These are phyloP conservation scores for Pleurotus djamor DNA, from an alignment of 768 basidiomycete genomes.

Conservation along the genomic window DNA sequence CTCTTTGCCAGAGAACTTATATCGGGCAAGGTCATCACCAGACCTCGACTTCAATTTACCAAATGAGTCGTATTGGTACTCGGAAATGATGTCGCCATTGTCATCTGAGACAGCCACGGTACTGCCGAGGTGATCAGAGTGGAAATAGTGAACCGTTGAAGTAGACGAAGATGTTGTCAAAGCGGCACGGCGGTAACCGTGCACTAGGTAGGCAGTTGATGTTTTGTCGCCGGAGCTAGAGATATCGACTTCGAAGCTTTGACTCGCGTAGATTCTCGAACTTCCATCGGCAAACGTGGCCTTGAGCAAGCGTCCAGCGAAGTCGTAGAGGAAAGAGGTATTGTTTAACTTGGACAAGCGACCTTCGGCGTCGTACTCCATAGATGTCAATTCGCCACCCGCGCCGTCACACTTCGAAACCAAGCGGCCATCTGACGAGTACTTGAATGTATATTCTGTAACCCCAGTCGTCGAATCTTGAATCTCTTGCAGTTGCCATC, in stretches of 20 bases:
- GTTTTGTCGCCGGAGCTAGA: not conserved
- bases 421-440: conserved; percentile 1
- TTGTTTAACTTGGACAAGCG: not conserved
- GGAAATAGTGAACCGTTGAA: not conserved
- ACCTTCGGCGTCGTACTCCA: conserved; percentile 2
- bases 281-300: not conserved
- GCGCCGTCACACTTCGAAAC: not conserved
- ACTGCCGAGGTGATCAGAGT: conserved; percentile 5
- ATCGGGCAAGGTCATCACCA: not conserved
- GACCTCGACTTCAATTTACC: not conserved
- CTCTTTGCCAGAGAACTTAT: conserved; percentile 7
- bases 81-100: not conserved
- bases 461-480: not conserved
- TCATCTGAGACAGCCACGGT: not conserved
- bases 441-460: not conserved
- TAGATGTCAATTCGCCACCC: not conserved
- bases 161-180: not conserved
- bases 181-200: not conserved
- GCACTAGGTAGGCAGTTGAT: not conserved
- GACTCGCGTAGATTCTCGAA: conserved; percentile 3
- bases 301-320: conserved; percentile 9
- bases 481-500: conserved; percentile 8
- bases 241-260: conserved; percentile 5
- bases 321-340: conserved; percentile 8
- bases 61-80: conserved; percentile 1